These are phyloP conservation scores for Cladosporium phlei DNA, from an alignment of 2,329 filamentous ascomycete species.

Conservation along the genomic window DNA sequence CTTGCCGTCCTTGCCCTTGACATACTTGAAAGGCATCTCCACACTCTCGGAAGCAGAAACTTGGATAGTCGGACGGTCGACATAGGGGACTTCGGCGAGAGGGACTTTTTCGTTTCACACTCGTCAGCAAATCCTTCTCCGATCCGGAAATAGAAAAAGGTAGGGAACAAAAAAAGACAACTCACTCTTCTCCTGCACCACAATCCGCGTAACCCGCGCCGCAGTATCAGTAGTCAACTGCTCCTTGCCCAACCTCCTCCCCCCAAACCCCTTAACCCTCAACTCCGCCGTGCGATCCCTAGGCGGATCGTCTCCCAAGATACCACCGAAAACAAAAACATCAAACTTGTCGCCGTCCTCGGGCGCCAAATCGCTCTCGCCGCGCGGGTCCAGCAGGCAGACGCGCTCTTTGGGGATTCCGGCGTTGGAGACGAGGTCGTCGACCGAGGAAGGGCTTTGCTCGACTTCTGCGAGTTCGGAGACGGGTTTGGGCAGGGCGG, in stretches of 20 bases:
- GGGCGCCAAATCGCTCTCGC: constrained; percentile 73
- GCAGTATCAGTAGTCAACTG: constrained; percentile 99
- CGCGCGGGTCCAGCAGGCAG: constrained; percentile 84
- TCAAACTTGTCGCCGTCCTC: constrained; percentile 80
- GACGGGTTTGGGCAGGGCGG: constrained; percentile 48
- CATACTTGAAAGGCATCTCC: constrained; percentile 97
- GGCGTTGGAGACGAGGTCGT: constrained; percentile 13
- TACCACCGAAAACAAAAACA: constrained; percentile 91
- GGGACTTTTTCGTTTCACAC: constrained; percentile 56
- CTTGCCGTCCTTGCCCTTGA: constrained; percentile 64
- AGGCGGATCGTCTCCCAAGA: constrained; percentile 90
- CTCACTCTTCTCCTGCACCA: constrained; percentile 77
- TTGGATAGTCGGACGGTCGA: constrained; percentile 84
- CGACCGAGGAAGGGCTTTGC: constrained; percentile 38
- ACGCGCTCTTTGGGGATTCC: constrained; percentile 53
- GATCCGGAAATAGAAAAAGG: no score
- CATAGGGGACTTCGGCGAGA: constrained; percentile 71
- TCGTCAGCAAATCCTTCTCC: constrained; percentile 11
- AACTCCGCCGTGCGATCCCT: constrained; percentile 94
- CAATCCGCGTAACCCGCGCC: constrained; percentile 84
- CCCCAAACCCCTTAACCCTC: constrained; percentile 85
- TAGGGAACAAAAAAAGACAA: no score
- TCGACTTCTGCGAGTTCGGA: constrained; percentile 66
- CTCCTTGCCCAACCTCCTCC: constrained; percentile 79
- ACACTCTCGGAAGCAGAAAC: constrained; percentile 83